Evolutionary conservation across 2,329 filamentous ascomycete species (phyloP), one percentile per base, ranked within the genome.

Genomic region (Pseudocercospora musae): DNA sequence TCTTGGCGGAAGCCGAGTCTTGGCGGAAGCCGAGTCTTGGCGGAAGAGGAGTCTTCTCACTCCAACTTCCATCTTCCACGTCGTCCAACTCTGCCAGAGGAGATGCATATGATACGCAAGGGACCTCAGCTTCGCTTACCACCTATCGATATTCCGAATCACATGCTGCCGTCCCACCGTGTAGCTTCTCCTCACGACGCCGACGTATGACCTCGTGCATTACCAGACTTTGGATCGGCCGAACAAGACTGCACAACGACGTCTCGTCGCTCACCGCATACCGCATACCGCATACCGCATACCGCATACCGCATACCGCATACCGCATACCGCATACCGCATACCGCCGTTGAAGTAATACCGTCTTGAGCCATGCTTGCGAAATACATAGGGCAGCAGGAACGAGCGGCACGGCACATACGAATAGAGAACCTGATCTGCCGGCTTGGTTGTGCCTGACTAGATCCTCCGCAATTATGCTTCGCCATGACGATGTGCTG

Each of bases 121-220:
- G 23, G 6, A 25, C 23, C 21, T n/a, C 23, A 50, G 48, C 48
- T 50, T 50, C 23, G 23, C 48, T n/a, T 50, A 27, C 21, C 23
- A 50, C 21, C 48, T n/a, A 54, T 54, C 15, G 10, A 20, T 11
- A 8, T 37, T 20, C 50, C 50, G 48, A 37, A 54, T 54, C 52
- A 54, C 52, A 40, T 54, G 52, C 52, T 33, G 52, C 27, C n/a
- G 29, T 54, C 29, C 52, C 11, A 31, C 49, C 21, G 49, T 23
- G 15, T 20, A 33, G 52, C 52, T 54, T 54, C 52, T 54, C 52
- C 52, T 40, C 52, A 37, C 52, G 29, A 54, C 49, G 49, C 49
- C 49, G 49, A 54, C 52, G 52, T 29, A 10, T 54, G 52, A 54
- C 52, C 52, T 54, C 52, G 52, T 54, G 52, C 52, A 37, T 54